phyloP scores from a whole-genome alignment of 768 basidiomycete species.

The Phanerochaete sordida region DNA sequence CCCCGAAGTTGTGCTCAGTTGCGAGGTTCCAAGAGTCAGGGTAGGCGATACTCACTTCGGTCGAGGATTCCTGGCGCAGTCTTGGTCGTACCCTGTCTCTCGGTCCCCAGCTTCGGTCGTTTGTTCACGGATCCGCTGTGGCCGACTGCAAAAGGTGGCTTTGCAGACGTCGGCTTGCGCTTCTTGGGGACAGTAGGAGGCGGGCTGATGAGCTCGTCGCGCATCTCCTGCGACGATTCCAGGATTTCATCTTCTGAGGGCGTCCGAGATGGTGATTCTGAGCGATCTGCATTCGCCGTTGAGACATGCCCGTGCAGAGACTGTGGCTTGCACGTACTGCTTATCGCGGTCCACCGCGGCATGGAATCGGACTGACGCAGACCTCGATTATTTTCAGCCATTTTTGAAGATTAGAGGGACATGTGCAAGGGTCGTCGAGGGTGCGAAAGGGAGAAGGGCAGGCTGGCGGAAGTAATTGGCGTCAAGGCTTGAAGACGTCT shows the following conservation, averaged over 20 bases:
- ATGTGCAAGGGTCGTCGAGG: background rate
- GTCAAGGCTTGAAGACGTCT: background rate
- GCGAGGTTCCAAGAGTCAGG: no score
- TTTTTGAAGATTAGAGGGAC: background rate
- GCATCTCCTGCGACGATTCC: constrained; percentile 10
- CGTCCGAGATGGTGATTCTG: background rate
- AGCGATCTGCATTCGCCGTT: background rate
- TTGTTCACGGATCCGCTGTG: background rate
- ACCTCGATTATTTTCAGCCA: background rate
- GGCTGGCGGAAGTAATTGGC: background rate
- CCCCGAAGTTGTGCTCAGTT: no score
- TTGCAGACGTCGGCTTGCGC: background rate
- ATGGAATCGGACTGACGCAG: background rate
- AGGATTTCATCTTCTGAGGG: constrained; percentile 6
- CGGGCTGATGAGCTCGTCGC: background rate
- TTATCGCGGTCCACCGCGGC: background rate
- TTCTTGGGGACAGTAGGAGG: background rate
- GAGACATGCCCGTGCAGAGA: background rate
- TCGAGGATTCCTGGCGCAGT: no score
- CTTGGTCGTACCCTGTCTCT: background rate
- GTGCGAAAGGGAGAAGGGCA: background rate
- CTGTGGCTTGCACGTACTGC: background rate
- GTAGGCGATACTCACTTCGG: no score
- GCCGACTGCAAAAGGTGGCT: background rate
- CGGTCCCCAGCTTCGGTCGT: background rate